Conservation (phyloP, 2,329 filamentous ascomycete species). For the Sphaerulina populicola region DNA sequence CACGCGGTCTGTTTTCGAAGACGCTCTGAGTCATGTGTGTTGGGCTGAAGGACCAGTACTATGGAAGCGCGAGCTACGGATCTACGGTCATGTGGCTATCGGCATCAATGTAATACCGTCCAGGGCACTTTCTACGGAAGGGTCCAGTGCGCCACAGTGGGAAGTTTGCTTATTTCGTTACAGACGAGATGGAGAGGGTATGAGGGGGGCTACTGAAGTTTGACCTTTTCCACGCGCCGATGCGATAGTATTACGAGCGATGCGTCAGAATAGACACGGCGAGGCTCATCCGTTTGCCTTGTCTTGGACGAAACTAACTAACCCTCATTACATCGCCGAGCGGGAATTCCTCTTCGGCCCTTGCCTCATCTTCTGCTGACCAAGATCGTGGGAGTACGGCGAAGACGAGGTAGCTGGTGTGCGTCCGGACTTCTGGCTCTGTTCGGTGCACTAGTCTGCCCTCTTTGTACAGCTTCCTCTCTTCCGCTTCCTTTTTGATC, state of each 20-base stretch:
- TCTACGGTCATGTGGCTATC: too few species aligned
- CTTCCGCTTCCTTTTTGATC: slow-evolving; percentile 32
- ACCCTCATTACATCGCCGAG: slow-evolving; percentile 18
- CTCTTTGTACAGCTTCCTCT: slow-evolving; percentile 58
- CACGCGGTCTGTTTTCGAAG: neutral
- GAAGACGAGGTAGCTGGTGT: slow-evolving; percentile 96
- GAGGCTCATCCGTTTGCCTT: neutral
- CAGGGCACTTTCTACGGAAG: too few species aligned
- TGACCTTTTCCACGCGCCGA: too few species aligned
- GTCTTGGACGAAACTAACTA: slow-evolving; percentile 1
- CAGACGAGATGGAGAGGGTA: too few species aligned
- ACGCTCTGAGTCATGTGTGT: slow-evolving; percentile 1
- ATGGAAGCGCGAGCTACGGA: too few species aligned
- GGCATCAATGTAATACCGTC: too few species aligned
- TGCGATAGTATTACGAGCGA: too few species aligned
- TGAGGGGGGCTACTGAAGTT: too few species aligned
- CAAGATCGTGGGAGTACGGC: slow-evolving; percentile 80
- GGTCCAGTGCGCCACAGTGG: too few species aligned
- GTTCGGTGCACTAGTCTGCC: slow-evolving; percentile 71
- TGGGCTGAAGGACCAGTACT: neutral
- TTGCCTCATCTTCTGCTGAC: slow-evolving; percentile 71
- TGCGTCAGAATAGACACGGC: too few species aligned
- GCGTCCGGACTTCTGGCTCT: slow-evolving; percentile 84
- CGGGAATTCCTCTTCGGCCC: slow-evolving; percentile 17
- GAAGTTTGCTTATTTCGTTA: too few species aligned